Evolutionary conservation across 1,284 basidiomycete genomes (phyloP).

Genomic region (Austroboletus sp.): DNA sequence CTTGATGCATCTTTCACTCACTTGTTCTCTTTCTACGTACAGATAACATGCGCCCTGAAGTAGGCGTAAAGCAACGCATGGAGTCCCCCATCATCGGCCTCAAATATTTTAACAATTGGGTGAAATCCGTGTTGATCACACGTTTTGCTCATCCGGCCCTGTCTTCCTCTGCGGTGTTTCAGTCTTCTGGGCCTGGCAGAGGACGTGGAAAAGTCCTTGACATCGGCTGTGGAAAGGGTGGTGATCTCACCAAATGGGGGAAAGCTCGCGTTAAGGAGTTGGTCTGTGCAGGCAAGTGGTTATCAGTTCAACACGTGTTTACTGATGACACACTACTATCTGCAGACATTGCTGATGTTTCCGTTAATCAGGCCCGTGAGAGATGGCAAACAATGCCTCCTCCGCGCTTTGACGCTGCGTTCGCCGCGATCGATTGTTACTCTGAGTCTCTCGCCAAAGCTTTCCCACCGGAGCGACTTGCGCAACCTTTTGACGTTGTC

Average conservation of each 20-base stretch:
- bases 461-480: constrained; percentile 56
- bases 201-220: constrained; percentile 79
- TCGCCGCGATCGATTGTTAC: constrained; percentile 88
- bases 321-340: constrained; percentile 1
- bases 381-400: constrained; percentile 54
- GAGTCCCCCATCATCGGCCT: constrained; percentile 95
- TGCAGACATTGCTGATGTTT: constrained; percentile 84
- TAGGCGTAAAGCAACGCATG: constrained; percentile 75
- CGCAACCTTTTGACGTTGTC: constrained; percentile 80
- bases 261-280: constrained; percentile 80
- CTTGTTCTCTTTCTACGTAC: constrained; percentile 5
- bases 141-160: constrained; percentile 71
- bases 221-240: constrained; percentile 96
- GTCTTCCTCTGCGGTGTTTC: constrained; percentile 31
- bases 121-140: constrained; percentile 90
- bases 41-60: constrained; percentile 92
- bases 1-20: neutral
- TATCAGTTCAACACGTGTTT: neutral
- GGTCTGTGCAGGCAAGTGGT: constrained; percentile 70
- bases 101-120: constrained; percentile 98
- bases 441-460: constrained; percentile 61
- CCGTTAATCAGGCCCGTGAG: constrained; percentile 80
- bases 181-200: constrained; percentile 32
- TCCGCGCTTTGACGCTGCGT: constrained; percentile 66
- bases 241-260: constrained; percentile 93